phyloP scores from a whole-genome alignment of 1,139 yeast species.

The Hyphopichia khmerensis region DNA sequence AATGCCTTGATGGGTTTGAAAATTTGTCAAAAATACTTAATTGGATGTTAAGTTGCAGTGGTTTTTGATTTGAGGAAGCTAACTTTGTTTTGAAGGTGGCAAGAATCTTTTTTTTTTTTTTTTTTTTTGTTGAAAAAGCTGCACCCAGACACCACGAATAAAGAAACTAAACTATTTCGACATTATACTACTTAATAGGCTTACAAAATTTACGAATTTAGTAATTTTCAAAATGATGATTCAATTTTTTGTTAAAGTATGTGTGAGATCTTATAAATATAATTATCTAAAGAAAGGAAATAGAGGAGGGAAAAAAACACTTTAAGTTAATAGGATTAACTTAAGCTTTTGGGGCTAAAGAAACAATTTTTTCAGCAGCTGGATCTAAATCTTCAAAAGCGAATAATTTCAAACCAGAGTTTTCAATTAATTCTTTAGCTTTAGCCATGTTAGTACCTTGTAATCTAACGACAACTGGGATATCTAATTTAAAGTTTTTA shows the following conservation, averaged over 20 bases:
- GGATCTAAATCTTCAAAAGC: slow-evolving; percentile 92
- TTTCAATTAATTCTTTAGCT: slow-evolving; percentile 82
- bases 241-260: not conserved
- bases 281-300: not conserved
- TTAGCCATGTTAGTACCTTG: slow-evolving; percentile 95
- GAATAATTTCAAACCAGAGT: slow-evolving; percentile 91
- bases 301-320: not conserved
- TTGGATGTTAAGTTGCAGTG: not conserved
- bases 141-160: not conserved
- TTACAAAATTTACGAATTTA: too few relatives aligned
- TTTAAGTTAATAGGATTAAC: not conserved
- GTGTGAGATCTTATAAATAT: not conserved
- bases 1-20: not conserved
- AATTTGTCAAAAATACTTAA: not conserved
- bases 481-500: slow-evolving; percentile 91
- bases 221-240: too few relatives aligned
- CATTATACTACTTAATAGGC: too few relatives aligned
- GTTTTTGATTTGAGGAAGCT: not conserved
- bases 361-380: slow-evolving; percentile 95
- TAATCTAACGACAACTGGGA: slow-evolving; percentile 96
- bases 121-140: not conserved
- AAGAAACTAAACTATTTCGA: too few relatives aligned
- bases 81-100: not conserved
- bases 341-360: slow-evolving; percentile 47
- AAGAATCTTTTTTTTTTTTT: not conserved